phyloP scores from a whole-genome alignment of 768 basidiomycete species.

The Pleurotus salmoneostramineus region DNA sequence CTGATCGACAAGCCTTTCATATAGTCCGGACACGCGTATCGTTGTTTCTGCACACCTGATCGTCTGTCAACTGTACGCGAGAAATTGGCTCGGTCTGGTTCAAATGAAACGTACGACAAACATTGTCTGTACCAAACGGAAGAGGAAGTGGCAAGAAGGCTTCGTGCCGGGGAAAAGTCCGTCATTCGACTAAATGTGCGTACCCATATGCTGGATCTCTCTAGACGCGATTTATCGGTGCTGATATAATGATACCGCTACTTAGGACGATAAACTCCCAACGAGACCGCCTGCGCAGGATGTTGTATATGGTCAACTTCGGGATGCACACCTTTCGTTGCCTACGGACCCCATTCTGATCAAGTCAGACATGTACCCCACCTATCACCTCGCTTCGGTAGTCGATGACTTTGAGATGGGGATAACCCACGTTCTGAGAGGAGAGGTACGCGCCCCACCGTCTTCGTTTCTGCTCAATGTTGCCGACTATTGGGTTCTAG shows the following conservation, averaged over 20 bases:
- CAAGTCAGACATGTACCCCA: conserved; percentile 91
- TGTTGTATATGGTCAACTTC: conserved; percentile 71
- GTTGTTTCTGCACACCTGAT: conserved; percentile 88
- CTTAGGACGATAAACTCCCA: conserved; percentile 58
- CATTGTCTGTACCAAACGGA: conserved; percentile 81
- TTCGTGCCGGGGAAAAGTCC: conserved; percentile 71
- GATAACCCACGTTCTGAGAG: conserved; percentile 91
- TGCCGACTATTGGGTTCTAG: conserved; percentile 30
- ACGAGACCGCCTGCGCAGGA: conserved; percentile 50
- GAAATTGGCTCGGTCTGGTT: conserved; percentile 67
- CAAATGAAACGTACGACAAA: conserved; percentile 82
- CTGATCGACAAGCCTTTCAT: not conserved
- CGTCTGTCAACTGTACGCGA: conserved; percentile 66
- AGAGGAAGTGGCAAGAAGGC: conserved; percentile 76
- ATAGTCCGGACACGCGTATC: conserved; percentile 86
- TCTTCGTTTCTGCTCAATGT: not conserved
- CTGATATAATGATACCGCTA: not conserved
- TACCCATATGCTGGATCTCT: not conserved
- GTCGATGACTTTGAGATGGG: conserved; percentile 97
- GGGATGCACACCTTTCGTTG: conserved; percentile 72
- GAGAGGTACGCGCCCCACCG: conserved; percentile 56
- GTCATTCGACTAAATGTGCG: conserved; percentile 87
- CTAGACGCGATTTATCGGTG: not conserved
- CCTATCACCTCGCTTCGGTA: conserved; percentile 94
- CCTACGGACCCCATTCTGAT: conserved; percentile 89